Evolutionary conservation across 2,329 filamentous ascomycete species (phyloP).

Genomic region (Pseudogymnoascus verrucosus): DNA sequence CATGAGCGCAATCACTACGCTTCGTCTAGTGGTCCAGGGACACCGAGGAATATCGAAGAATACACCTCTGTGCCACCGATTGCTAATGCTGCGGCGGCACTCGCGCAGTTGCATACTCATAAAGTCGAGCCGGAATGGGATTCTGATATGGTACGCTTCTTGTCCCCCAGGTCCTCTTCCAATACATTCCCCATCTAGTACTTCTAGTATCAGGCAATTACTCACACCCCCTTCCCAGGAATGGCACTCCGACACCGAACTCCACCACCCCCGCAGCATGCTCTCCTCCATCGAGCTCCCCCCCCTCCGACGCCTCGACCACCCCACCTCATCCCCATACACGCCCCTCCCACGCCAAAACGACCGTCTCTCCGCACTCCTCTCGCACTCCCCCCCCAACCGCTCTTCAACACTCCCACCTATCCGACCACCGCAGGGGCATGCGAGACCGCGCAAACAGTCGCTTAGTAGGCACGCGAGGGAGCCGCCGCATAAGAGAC

Average conservation of each 20-base stretch:
- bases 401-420: slow-evolving; percentile 84
- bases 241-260: slow-evolving; percentile 64
- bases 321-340: slow-evolving; percentile 40
- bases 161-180: slow-evolving; percentile 14
- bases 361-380: slow-evolving; percentile 71
- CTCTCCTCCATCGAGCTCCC: slow-evolving; percentile 62
- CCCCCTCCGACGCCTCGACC: slow-evolving; percentile 50
- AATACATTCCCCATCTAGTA: slow-evolving; percentile 16
- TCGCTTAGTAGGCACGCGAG: slow-evolving; percentile 75
- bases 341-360: slow-evolving; percentile 55
- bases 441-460: slow-evolving; percentile 70
- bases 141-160: slow-evolving; percentile 63
- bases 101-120: slow-evolving; percentile 77
- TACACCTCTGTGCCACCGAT: slow-evolving; percentile 56
- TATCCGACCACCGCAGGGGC: slow-evolving; percentile 64
- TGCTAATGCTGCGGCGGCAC: slow-evolving; percentile 72
- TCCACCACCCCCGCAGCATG: slow-evolving; percentile 52
- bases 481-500: slow-evolving; percentile 71
- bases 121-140: slow-evolving; percentile 72
- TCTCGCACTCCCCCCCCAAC: slow-evolving; percentile 73
- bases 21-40: slow-evolving; percentile 57
- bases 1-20: slow-evolving; percentile 61
- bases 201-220: not conserved
- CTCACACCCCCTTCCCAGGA: slow-evolving; percentile 43
- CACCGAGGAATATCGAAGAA: slow-evolving; percentile 63